phyloP scores from a whole-genome alignment of 148 eudicot species.

The Polygonum aviculare region DNA sequence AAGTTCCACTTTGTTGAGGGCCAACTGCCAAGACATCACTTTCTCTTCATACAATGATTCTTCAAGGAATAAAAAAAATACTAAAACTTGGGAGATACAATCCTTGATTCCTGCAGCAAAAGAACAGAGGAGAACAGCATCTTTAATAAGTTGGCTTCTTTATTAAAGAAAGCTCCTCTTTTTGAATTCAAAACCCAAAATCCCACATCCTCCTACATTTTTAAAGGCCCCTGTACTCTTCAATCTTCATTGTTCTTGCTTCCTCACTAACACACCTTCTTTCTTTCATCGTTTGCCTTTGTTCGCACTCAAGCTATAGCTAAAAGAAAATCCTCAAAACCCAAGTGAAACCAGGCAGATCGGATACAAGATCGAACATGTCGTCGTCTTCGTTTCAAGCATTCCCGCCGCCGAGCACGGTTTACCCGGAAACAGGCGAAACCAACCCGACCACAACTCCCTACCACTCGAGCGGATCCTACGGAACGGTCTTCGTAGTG shows the following conservation, averaged over 20 bases:
- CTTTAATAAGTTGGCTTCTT: conserved; percentile 2
- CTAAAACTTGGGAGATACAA: background rate
- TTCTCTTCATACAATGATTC: conserved; percentile 8
- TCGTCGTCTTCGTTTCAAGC: conserved; percentile 17
- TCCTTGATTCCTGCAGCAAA: conserved; percentile 7
- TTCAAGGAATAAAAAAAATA: background rate
- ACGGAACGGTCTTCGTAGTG: conserved; percentile 65
- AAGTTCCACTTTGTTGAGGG: background rate
- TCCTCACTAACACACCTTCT: background rate
- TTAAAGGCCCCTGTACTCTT: background rate
- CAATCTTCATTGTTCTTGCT: background rate
- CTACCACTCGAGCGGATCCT: conserved; percentile 54
- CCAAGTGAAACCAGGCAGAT: background rate
- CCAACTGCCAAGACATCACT: background rate
- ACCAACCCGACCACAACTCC: conserved; percentile 8
- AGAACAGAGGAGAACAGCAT: background rate
- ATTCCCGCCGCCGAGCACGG: conserved; percentile 27
- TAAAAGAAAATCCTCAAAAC: background rate
- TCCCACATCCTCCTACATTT: background rate
- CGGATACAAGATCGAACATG: conserved; percentile 8
- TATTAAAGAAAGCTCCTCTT: conserved; percentile 4
- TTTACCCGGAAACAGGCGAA: conserved; percentile 34
- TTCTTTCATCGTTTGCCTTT: background rate
- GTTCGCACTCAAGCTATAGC: background rate
- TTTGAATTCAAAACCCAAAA: conserved; percentile 7